Conservation (phyloP, 371 early-diverging fungal species). For the Rhizopus sp. region DNA sequence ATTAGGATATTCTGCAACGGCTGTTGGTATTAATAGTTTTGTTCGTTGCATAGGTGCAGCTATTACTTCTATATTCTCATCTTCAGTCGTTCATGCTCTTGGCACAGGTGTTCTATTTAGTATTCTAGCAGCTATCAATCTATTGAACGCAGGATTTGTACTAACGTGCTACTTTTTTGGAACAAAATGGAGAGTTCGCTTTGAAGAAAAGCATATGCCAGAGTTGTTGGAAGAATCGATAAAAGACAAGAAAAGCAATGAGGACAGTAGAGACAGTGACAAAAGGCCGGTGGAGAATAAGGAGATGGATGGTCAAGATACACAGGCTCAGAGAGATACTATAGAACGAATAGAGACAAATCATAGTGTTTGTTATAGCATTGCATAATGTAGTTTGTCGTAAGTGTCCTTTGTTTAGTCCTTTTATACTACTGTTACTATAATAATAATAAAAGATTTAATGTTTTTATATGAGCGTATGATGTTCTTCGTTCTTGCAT, state of each 20-base stretch:
- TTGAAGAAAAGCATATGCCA: slow-evolving; percentile 28
- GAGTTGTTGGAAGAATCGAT: slow-evolving; percentile 1
- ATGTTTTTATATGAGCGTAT: too few relatives aligned
- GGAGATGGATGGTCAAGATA: neutral
- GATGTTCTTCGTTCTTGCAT: too few relatives aligned
- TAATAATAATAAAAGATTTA: too few relatives aligned
- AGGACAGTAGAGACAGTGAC: neutral
- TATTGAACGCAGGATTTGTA: slow-evolving; percentile 24
- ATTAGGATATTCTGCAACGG: slow-evolving; percentile 47
- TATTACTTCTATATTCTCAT: slow-evolving; percentile 35
- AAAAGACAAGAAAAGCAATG: neutral
- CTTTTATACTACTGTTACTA: too few relatives aligned
- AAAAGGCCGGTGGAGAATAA: too few relatives aligned
- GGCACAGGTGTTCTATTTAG: slow-evolving; percentile 34
- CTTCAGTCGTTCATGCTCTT: slow-evolving; percentile 18
- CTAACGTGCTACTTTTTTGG: slow-evolving; percentile 26
- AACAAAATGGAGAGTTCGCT: slow-evolving; percentile 24
- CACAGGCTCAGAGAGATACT: neutral
- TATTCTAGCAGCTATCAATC: slow-evolving; percentile 27
- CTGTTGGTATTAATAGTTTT: slow-evolving; percentile 55
- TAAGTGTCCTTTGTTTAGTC: neutral
- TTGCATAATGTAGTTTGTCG: neutral
- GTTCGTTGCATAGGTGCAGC: slow-evolving; percentile 45
- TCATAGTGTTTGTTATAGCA: neutral
- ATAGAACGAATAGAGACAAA: neutral